These are phyloP conservation scores for Ganoderma lingzhi DNA, from an alignment of 1,284 basidiomycete species.

Conservation along the genomic window DNA sequence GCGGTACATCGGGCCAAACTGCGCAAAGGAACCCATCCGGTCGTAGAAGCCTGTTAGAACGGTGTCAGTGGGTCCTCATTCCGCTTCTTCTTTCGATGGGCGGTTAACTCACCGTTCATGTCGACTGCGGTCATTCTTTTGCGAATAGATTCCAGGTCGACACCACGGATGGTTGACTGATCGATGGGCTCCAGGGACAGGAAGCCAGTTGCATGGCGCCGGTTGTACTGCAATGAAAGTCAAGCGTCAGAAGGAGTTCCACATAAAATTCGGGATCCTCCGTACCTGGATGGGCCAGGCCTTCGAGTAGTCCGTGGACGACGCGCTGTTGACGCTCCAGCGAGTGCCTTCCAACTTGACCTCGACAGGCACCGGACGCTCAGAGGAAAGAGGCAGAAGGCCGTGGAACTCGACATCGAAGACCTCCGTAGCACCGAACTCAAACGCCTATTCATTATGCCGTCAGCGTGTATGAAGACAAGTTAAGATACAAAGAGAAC, in stretches of 20 bases:
- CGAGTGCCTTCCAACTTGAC: constrained; percentile 39
- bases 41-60: constrained; percentile 13
- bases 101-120: constrained; percentile 16
- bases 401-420: constrained; percentile 38
- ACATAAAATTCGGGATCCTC: no score
- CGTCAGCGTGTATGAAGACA: background rate
- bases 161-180: background rate
- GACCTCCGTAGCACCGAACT: constrained; percentile 37
- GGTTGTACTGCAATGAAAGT: constrained; percentile 27
- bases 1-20: constrained; percentile 27
- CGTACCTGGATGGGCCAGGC: constrained; percentile 15
- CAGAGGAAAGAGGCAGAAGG: constrained; percentile 39
- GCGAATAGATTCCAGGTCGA: constrained; percentile 35
- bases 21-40: constrained; percentile 21
- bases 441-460: constrained; percentile 20
- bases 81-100: background rate
- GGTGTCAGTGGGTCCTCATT: background rate
- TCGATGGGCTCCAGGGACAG: constrained; percentile 37
- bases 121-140: constrained; percentile 20
- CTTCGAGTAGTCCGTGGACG: constrained; percentile 11
- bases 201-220: constrained; percentile 45
- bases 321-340: constrained; percentile 40
- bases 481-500: background rate
- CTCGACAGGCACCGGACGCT: constrained; percentile 40
- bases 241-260: background rate